These are phyloP conservation scores for Fusarium dlaminii DNA, from an alignment of 2,329 filamentous ascomycete genomes.

Conservation along the genomic window DNA sequence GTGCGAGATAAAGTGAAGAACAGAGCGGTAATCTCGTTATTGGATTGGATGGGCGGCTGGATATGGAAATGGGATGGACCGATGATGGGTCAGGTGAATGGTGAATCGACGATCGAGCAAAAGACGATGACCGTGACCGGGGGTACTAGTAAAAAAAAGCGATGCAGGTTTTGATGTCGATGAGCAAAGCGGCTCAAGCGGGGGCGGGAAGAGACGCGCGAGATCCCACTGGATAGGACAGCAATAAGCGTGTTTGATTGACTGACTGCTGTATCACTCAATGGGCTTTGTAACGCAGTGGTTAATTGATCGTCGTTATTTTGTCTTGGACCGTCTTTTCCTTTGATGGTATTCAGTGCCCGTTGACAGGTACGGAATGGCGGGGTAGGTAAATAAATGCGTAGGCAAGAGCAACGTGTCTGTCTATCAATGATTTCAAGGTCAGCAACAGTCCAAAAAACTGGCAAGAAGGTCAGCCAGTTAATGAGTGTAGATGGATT, in stretches of 20 bases:
- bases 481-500: not conserved
- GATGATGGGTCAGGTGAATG: slow-evolving; percentile 39
- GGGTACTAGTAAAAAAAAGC: slow-evolving; percentile 31
- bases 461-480: not conserved
- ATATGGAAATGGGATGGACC: slow-evolving; percentile 36
- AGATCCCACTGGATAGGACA: slow-evolving; percentile 12
- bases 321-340: slow-evolving; percentile 22
- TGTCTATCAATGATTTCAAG: slow-evolving; percentile 22
- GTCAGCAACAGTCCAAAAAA: slow-evolving; percentile 19
- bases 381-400: slow-evolving; percentile 17
- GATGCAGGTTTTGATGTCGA: slow-evolving; percentile 31
- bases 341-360: slow-evolving; percentile 9
- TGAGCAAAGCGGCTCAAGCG: slow-evolving; percentile 21
- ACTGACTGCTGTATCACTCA: not conserved
- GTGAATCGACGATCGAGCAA: slow-evolving; percentile 37
- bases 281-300: not conserved
- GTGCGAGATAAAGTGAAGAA: slow-evolving; percentile 30
- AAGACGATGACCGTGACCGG: slow-evolving; percentile 28
- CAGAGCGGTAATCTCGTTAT: slow-evolving; percentile 21
- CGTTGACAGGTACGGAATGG: slow-evolving; percentile 8
- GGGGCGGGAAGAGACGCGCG: slow-evolving; percentile 8
- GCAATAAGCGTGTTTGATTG: not conserved
- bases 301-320: not conserved
- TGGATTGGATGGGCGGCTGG: slow-evolving; percentile 28
- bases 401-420: slow-evolving; percentile 21